phyloP scores from a whole-genome alignment of 2,329 filamentous ascomycete genomes.

The Hypocrella siamensis region DNA sequence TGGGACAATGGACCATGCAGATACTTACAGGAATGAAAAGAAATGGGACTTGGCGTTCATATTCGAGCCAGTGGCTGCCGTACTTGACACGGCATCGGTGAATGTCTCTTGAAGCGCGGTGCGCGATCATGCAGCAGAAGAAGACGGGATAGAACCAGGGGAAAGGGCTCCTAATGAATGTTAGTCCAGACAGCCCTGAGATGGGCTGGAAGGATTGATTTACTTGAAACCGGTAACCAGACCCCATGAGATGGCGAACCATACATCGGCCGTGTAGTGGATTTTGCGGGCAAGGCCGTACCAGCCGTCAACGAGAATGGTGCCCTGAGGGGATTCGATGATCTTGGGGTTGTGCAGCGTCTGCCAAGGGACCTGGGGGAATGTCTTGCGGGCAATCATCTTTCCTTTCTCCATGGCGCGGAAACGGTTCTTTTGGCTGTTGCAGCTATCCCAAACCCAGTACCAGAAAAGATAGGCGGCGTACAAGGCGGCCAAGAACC shows the following conservation, averaged over 20 bases:
- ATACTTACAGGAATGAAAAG: conserved; percentile 62
- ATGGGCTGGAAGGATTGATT: conserved; percentile 64
- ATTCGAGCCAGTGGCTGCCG: conserved; percentile 64
- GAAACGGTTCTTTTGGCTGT: conserved; percentile 75
- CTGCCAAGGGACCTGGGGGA: conserved; percentile 82
- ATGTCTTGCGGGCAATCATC: conserved; percentile 55
- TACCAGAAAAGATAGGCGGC: conserved; percentile 62
- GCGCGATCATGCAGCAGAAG: conserved; percentile 65
- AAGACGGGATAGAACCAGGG: conserved; percentile 83
- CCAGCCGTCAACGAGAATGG: conserved; percentile 73
- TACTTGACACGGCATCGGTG: conserved; percentile 64
- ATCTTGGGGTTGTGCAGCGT: conserved; percentile 63
- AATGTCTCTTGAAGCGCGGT: conserved; percentile 62
- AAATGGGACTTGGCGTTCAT: conserved; percentile 62
- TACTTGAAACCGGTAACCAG: conserved; percentile 30
- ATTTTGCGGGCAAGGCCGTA: conserved; percentile 51
- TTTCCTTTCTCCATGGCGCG: conserved; percentile 63
- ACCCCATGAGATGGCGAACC: conserved; percentile 22
- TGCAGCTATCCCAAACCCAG: conserved; percentile 81
- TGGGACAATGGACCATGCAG: too few species aligned
- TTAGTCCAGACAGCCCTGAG: too few species aligned
- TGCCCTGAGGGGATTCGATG: conserved; percentile 49
- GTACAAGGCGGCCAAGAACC: conserved; percentile 47
- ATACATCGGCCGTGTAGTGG: conserved; percentile 30
- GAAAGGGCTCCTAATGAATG: conserved; percentile 59